These are phyloP conservation scores for Aspergillus sp. DNA, from an alignment of 2,329 filamentous ascomycete genomes.

Conservation along the genomic window DNA sequence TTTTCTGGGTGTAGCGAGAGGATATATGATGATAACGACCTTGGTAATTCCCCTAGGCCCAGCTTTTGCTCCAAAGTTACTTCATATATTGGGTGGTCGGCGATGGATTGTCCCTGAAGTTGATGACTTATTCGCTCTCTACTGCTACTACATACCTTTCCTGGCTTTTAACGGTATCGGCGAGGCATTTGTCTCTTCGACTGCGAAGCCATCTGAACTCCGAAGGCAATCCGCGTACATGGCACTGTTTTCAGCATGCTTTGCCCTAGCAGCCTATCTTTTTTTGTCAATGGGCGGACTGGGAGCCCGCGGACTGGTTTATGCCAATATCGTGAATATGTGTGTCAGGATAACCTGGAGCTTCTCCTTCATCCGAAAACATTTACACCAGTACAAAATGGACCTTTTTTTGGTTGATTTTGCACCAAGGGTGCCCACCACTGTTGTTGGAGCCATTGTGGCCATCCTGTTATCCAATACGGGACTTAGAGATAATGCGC, in stretches of 20 bases:
- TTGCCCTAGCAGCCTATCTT: constrained; percentile 71
- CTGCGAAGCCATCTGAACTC: constrained; percentile 73
- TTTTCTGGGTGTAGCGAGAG: constrained; percentile 57
- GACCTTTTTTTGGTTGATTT: constrained; percentile 45
- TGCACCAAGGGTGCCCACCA: constrained; percentile 46
- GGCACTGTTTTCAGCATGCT: constrained; percentile 74
- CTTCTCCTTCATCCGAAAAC: constrained; percentile 65
- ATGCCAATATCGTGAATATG: constrained; percentile 91
- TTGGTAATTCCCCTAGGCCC: constrained; percentile 71
- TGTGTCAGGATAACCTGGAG: constrained; percentile 80
- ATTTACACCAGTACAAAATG: constrained; percentile 54
- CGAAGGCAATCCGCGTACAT: constrained; percentile 80
- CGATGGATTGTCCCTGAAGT: constrained; percentile 75
- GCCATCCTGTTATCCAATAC: constrained; percentile 36
- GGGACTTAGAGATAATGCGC: constrained; percentile 9
- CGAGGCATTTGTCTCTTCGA: constrained; percentile 89
- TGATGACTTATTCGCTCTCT: constrained; percentile 70
- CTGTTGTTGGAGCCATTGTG: constrained; percentile 47
- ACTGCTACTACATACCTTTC: constrained; percentile 91
- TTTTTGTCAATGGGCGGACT: constrained; percentile 68
- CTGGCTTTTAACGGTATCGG: constrained; percentile 87
- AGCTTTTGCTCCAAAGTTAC: constrained; percentile 68
- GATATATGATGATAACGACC: constrained; percentile 73
- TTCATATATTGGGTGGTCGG: constrained; percentile 72
- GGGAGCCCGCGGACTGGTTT: constrained; percentile 78